A percentile compares a stretch with the other conserved stretches of the same genome.
These are phyloP conservation scores for Ehretia macrophylla DNA, from an alignment of 257 asterid species.

Conservation along the genomic window DNA sequence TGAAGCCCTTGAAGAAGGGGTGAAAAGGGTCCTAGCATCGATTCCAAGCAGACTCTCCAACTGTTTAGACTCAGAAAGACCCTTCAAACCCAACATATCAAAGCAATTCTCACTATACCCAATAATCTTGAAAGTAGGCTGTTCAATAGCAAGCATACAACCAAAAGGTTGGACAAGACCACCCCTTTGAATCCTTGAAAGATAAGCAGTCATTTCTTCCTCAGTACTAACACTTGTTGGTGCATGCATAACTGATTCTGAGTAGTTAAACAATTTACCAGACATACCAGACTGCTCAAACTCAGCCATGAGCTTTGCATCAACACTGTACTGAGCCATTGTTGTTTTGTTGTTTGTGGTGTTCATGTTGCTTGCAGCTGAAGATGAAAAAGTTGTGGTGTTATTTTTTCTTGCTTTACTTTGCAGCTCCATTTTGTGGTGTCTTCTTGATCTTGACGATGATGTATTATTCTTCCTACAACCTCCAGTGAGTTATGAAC, in stretches of 20 bases:
- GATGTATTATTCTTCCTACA: too few species aligned
- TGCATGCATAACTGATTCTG: slow-evolving; percentile 24
- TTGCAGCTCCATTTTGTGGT: slow-evolving; percentile 22
- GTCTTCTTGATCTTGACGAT: too few species aligned
- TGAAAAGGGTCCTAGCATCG: slow-evolving; percentile 53
- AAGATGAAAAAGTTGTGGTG: slow-evolving; percentile 19
- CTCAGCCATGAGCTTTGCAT: slow-evolving; percentile 50
- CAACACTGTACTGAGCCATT: slow-evolving; percentile 39
- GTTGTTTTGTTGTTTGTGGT: slow-evolving; percentile 5
- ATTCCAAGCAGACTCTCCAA: slow-evolving; percentile 32
- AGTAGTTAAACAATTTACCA: slow-evolving; percentile 47
- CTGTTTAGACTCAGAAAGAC: slow-evolving; percentile 9
- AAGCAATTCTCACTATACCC: slow-evolving; percentile 54
- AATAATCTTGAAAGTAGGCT: slow-evolving; percentile 32
- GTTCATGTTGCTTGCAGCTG: slow-evolving; percentile 34
- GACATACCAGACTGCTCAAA: slow-evolving; percentile 39
- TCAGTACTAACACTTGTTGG: slow-evolving; percentile 12
- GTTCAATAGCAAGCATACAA: slow-evolving; percentile 50
- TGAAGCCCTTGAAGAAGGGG: slow-evolving; percentile 33
- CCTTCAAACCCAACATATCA: slow-evolving; percentile 41
- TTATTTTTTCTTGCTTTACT: slow-evolving; percentile 3
- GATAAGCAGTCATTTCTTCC: slow-evolving; percentile 35
- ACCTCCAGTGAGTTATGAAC: too few species aligned
- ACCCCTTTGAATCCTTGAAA: slow-evolving; percentile 59
- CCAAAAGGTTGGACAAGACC: slow-evolving; percentile 65